phyloP scores from a whole-genome alignment of 208 protist genomes.

The Trypanosoma cruzi region DNA sequence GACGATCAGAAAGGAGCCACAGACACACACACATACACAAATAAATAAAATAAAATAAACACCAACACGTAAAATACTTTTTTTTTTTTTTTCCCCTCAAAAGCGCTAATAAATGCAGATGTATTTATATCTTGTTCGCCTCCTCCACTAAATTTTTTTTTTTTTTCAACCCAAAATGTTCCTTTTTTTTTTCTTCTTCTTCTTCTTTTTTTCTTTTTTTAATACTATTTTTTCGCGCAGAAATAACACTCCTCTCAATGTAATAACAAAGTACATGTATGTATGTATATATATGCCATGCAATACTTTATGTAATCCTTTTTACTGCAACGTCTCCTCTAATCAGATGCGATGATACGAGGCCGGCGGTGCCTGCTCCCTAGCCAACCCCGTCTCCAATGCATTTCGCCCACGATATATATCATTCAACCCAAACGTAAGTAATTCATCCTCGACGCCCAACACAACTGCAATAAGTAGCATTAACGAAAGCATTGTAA shows the following conservation, averaged over 20 bases:
- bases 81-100: too few species aligned
- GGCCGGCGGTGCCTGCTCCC: not conserved
- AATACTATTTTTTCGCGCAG: too few species aligned
- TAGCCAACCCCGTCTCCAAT: not conserved
- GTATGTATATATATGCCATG: not conserved
- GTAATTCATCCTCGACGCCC: slow-evolving; percentile 4
- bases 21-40: not conserved
- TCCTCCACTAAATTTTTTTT: too few species aligned
- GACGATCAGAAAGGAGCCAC: too few species aligned
- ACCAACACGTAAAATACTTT: too few species aligned
- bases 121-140: too few species aligned
- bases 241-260: too few species aligned
- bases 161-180: too few species aligned
- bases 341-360: not conserved
- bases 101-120: too few species aligned
- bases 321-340: not conserved
- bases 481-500: slow-evolving; percentile 12
- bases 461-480: slow-evolving; percentile 5
- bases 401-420: not conserved
- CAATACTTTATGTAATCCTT: too few species aligned
- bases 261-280: not conserved
- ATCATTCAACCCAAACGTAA: not conserved
- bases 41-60: not conserved
- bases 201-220: too few species aligned
- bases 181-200: too few species aligned